phyloP scores from a whole-genome alignment of 2,329 filamentous ascomycete species.

The Penicillium sumatraense region DNA sequence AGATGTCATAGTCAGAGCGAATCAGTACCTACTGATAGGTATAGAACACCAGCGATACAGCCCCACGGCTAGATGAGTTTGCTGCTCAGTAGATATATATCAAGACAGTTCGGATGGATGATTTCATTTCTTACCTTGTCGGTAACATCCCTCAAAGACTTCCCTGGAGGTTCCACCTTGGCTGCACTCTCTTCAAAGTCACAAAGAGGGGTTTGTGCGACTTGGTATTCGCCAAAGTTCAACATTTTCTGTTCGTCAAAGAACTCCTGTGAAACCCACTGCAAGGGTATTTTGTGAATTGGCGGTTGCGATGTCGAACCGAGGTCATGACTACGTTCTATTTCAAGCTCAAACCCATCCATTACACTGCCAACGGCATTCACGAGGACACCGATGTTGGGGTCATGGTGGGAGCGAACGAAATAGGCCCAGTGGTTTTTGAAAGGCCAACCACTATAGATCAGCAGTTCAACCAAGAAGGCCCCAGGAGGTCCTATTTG shows the following conservation, averaged over 20 bases:
- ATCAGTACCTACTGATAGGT: too few species aligned
- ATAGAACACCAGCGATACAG: background rate
- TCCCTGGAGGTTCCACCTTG: slow-evolving; percentile 17
- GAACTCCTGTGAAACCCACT: slow-evolving; percentile 33
- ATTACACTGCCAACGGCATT: slow-evolving; percentile 38
- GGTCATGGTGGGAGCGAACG: slow-evolving; percentile 20
- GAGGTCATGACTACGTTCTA: slow-evolving; percentile 35
- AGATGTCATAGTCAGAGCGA: background rate
- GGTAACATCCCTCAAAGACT: slow-evolving; percentile 17
- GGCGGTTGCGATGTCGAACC: slow-evolving; percentile 14
- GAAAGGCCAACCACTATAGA: slow-evolving; percentile 39
- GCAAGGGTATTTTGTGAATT: slow-evolving; percentile 30
- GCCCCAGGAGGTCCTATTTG: slow-evolving; percentile 16
- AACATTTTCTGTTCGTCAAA: slow-evolving; percentile 33
- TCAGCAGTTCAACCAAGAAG: slow-evolving; percentile 35
- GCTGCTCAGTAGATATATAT: background rate
- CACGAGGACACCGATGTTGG: slow-evolving; percentile 32
- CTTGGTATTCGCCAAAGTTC: slow-evolving; percentile 23
- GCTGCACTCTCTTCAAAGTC: slow-evolving; percentile 30
- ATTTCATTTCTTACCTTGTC: background rate
- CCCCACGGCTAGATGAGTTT: background rate
- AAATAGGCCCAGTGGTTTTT: slow-evolving; percentile 45
- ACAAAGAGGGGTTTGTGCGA: slow-evolving; percentile 29
- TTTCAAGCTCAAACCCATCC: slow-evolving; percentile 37
- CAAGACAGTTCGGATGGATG: too few species aligned